Percentiles rank a stretch among this genome's conserved stretches.
Evolutionary conservation across 345 rosid genomes (phyloP).

Genomic region (Microthlaspi erraticum): DNA sequence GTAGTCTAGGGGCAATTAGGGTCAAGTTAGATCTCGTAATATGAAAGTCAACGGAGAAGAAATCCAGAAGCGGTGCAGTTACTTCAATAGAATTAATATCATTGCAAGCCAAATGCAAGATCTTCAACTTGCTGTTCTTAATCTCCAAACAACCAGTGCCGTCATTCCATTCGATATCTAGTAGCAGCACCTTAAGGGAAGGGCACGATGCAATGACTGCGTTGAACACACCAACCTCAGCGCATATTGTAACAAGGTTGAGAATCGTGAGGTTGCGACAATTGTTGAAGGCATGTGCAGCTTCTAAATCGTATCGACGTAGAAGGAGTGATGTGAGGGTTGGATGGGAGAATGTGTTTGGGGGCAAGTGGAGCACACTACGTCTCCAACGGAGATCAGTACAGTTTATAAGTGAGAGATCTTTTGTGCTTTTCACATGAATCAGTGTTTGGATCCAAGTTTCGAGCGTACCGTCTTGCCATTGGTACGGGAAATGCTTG

Average conservation of each 20-base stretch:
- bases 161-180: background rate
- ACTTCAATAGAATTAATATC: background rate
- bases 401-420: background rate
- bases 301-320: background rate
- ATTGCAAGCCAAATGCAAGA: conserved; percentile 1
- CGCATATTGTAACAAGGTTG: background rate
- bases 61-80: background rate
- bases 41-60: background rate
- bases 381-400: background rate
- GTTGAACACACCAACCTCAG: conserved; percentile 14
- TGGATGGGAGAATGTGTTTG: conserved; percentile 16
- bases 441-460: conserved; percentile 15
- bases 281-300: conserved; percentile 6
- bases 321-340: background rate
- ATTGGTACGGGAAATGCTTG: background rate
- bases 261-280: conserved; percentile 12
- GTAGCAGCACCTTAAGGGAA: conserved; percentile 4
- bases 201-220: conserved; percentile 15
- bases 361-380: background rate
- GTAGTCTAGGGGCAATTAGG: background rate
- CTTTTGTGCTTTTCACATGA: background rate
- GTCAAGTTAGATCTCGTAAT: background rate
- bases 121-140: conserved; percentile 15
- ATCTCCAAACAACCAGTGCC: background rate
- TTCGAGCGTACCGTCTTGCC: background rate